phyloP scores from a whole-genome alignment of 2,329 filamentous ascomycete genomes.

The Furcasterigmium furcatum region DNA sequence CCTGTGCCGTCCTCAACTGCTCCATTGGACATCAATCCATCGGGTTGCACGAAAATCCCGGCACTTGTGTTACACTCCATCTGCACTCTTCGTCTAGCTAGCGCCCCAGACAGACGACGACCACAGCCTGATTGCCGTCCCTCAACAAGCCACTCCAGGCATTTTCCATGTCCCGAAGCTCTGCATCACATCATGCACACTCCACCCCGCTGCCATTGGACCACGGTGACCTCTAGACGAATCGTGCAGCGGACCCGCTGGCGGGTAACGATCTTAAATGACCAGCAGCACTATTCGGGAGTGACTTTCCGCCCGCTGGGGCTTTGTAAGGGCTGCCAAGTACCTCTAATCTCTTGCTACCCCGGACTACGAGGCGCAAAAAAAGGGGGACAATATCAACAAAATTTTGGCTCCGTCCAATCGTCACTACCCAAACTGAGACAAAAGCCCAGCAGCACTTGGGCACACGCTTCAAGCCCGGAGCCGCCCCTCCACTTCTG shows the following conservation, averaged over 20 bases:
- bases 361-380: neutral
- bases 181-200: no score
- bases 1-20: no score
- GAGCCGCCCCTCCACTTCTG: neutral
- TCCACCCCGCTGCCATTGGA: no score
- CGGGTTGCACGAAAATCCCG: no score
- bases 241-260: constrained; percentile 1
- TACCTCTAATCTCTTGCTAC: constrained; percentile 1
- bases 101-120: no score
- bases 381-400: neutral
- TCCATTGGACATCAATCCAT: no score
- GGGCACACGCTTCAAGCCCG: neutral
- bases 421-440: neutral
- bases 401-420: neutral
- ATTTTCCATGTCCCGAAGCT: no score
- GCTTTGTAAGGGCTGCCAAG: neutral
- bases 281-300: neutral
- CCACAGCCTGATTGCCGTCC: no score
- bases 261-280: neutral
- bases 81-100: no score
- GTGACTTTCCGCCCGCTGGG: neutral
- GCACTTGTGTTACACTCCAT: no score
- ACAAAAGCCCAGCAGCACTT: neutral
- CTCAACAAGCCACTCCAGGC: no score
- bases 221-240: no score